phyloP scores from a whole-genome alignment of 768 basidiomycete genomes.

The Lactifluus piperatus region DNA sequence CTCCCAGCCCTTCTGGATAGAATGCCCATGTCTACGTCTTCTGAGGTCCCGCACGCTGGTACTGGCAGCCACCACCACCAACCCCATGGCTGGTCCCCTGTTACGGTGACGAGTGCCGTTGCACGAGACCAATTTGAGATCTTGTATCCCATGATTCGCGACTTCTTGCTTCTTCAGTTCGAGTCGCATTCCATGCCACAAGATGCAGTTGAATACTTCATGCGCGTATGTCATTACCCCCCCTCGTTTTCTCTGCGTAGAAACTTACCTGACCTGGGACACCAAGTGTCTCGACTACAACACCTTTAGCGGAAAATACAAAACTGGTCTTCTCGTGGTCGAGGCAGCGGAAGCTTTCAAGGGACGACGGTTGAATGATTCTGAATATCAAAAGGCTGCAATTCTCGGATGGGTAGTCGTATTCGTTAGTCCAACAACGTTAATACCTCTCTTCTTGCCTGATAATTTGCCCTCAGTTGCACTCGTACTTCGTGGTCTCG shows the following conservation, averaged over 20 bases:
- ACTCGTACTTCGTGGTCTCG: conserved; percentile 93
- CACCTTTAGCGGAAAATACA: conserved; percentile 90
- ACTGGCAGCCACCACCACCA: background rate
- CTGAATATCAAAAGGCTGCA: conserved; percentile 84
- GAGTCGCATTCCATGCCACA: conserved; percentile 65
- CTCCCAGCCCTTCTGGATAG: background rate
- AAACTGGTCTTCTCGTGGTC: conserved; percentile 88
- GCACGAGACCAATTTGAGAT: conserved; percentile 9
- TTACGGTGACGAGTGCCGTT: background rate
- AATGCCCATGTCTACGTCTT: background rate
- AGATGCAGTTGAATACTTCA: conserved; percentile 81
- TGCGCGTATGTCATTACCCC: conserved; percentile 42
- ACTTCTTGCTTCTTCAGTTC: conserved; percentile 67
- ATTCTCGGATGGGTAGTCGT: conserved; percentile 94
- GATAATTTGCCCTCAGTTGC: conserved; percentile 47
- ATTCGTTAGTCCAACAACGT: conserved; percentile 47
- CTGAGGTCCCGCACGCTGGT: background rate
- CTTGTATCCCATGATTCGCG: conserved; percentile 59
- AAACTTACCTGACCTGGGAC: conserved; percentile 8
- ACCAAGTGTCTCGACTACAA: conserved; percentile 84
- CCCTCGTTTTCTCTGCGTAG: background rate
- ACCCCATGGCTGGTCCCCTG: background rate
- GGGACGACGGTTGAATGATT: conserved; percentile 56
- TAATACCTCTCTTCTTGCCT: background rate
- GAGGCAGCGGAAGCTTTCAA: conserved; percentile 86